Evolutionary conservation across 768 basidiomycete genomes (phyloP), one percentile per base, ranked within the genome.

Genomic region (Suillus variegatus): DNA sequence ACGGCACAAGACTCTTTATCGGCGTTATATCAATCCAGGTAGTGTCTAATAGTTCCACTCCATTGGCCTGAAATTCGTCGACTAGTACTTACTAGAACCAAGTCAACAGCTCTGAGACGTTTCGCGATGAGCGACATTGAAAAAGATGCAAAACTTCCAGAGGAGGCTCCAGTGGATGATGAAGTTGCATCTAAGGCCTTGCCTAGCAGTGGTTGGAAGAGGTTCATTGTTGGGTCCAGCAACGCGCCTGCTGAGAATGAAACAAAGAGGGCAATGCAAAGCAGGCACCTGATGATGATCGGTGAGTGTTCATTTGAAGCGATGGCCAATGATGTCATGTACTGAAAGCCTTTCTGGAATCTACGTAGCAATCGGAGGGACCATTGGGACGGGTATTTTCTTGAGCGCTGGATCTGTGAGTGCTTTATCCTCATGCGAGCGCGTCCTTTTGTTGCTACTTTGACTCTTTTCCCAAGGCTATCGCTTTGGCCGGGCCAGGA

Each of bases 381-480:
- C 85, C 0, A 86, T 86, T 47, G 85, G 85, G n/a, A 85, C 84
- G 2, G 86, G 86, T 58, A 86, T 88, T 51, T 88, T 88, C 69
- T 76, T 88, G 71, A 85, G 85, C 71, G 85, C 85, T 46, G 87
- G 86, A 56, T 82, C 83, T 57, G 84, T 84, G 61, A 49, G 82
- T 28, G 32, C 41, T 43, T 16, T 58, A 32, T 60, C 40, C 20
- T 51, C 16, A 4, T 28, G 22, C 13, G 40, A 25, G n/a, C 38
- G 22, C 41, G 35, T n/a, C 35, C 36, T 38, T 38, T 43, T 49
- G n/a, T 51, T 57, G 28, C 52, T 14, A 43, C 36, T 22, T 43
- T 38, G 22, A 61, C 22, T 20, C 49, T 41, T 14, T 16, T 3
- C 12, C 12, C 38, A 41, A 85, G 83, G 81, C 86, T 5, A 81